Evolutionary conservation across 1,284 basidiomycete genomes (phyloP), one percentile per base, ranked within the genome.

Genomic region (Salmacisia buchloeana): DNA sequence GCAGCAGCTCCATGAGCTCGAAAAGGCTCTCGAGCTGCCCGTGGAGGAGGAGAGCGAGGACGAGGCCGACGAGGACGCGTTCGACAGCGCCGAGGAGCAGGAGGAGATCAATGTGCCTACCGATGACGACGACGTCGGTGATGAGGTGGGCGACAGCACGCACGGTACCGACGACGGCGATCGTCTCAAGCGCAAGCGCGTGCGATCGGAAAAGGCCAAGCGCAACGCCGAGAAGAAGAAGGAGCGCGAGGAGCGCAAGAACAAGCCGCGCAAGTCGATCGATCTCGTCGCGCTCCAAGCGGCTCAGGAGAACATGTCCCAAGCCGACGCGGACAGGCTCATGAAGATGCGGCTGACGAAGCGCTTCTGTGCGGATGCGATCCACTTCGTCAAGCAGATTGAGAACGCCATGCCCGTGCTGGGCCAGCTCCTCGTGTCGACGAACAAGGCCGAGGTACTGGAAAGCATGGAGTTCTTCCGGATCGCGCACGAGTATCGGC

Each of bases 391-490:
- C 75, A 85, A 86, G 31, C 85, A 87, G 70, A 84, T 97, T 59
- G 92, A 96, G 76, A 68, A 64, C n/a, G 88, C 90, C 1, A 88
- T 92, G 82, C 87, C 89, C 15, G 85, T 84, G 0, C 84, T 94
- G 52, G 85, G 85, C 58, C 86, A 90, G 71, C 81, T 99, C 4
- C 84, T 97, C 38, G 92, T 91, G 0, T 92, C 90, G 38, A 97
- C 88, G 60, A 92, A 87, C 82, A 97, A 96, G 80, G 85, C 90
- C 2, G 94, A 98, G 77, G 94, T 96, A 0, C 83, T 97, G 66
- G 94, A 97, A 80, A 86, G 90, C 10, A 97, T 98, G 83, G 90
- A 96, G 60, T 97, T 97, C 81, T 97, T 94, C 85, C 85, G 88
- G 60, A 85, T 90, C 9, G 87, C 90, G 0, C 85, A 88, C 76